Evolutionary conservation across 1,284 basidiomycete genomes (phyloP), one percentile per base, ranked within the genome.

Genomic region (Boletus sp.): DNA sequence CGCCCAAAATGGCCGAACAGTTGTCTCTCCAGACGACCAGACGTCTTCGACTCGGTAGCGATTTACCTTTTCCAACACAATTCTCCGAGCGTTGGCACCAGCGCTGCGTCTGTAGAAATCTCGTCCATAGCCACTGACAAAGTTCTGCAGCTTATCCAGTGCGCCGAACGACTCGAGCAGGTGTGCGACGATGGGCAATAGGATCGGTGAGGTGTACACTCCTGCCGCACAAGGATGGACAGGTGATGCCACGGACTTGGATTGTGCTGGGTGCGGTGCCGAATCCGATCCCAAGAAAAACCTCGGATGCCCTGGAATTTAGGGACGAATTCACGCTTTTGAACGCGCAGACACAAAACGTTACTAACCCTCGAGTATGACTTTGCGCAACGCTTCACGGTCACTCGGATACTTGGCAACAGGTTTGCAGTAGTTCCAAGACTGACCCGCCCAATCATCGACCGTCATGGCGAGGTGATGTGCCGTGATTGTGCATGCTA

Each of bases 211-310:
- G 0, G 94, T 96, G 68, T 96, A 97, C 49, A 97, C 82, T 0
- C 94, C 94, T 2, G 94, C 94, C 0, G 94, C 93, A 67, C 94
- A 97, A 6, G 82, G 75, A 32, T 82, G 77, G n/a, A 71, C 68
- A 4, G 90, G 84, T 3, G 82, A 76, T 49, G 84, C 81, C 7
- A 80, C 84, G 13, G 90, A 80, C 70, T 99, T 99, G 50, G 76
- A 76, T n/a, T 76, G 68, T 9, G 84, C 75, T 2, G 90, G 86
- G 68, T 99, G 96, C 22, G 96, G 96, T 1, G 96, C 96, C 26
- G 91, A 94, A 70, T 99, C 96, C 16, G 93, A 96, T 14, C 96
- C 96, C 39, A 99, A 77, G 81, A 99, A 99, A 73, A 99, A 99
- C 49, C 91, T 86, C 2, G 92, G 88, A 68, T 97, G 91, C 2